A percentile compares a stretch with the other conserved stretches of the same genome.
These are phyloP conservation scores for Secale cereale DNA, from an alignment of 176 grass and related monocot species.

Conservation along the genomic window DNA sequence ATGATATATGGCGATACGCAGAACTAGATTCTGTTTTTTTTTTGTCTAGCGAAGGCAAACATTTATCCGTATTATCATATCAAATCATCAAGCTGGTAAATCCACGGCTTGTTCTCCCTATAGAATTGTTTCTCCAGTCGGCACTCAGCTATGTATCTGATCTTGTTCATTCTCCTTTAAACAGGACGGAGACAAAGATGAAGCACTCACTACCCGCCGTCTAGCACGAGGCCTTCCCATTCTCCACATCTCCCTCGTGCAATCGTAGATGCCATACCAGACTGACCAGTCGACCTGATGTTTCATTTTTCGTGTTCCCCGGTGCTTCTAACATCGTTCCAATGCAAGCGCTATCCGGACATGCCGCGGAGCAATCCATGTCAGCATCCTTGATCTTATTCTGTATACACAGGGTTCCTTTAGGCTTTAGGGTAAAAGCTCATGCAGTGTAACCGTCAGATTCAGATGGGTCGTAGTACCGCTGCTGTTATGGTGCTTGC, in stretches of 20 bases:
- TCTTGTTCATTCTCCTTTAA: conserved; percentile 3
- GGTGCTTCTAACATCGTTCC: conserved; percentile 26
- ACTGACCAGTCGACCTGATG: conserved; percentile 16
- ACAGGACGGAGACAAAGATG: background rate
- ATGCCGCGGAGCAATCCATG: conserved; percentile 12
- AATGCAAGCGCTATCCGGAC: conserved; percentile 22
- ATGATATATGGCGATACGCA: background rate
- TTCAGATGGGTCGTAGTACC: background rate
- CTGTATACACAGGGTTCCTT: conserved; percentile 27
- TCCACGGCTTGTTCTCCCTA: background rate
- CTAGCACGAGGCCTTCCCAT: background rate
- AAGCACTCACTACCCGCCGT: background rate
- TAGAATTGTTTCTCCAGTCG: background rate
- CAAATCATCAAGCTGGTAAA: background rate
- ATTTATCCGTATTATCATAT: background rate
- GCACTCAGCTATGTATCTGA: background rate
- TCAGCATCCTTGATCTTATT: background rate
- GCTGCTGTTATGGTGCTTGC: background rate
- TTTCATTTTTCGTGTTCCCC: conserved; percentile 7
- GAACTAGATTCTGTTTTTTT: background rate
- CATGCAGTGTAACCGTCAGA: background rate
- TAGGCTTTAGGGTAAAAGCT: conserved; percentile 20
- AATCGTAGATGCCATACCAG: conserved; percentile 8
- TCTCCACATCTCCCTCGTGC: background rate
- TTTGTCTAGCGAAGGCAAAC: background rate